Base-by-base conservation (phyloP, 2,329 filamentous ascomycete genomes). In the Rhynchosporium graminicola region DNA sequence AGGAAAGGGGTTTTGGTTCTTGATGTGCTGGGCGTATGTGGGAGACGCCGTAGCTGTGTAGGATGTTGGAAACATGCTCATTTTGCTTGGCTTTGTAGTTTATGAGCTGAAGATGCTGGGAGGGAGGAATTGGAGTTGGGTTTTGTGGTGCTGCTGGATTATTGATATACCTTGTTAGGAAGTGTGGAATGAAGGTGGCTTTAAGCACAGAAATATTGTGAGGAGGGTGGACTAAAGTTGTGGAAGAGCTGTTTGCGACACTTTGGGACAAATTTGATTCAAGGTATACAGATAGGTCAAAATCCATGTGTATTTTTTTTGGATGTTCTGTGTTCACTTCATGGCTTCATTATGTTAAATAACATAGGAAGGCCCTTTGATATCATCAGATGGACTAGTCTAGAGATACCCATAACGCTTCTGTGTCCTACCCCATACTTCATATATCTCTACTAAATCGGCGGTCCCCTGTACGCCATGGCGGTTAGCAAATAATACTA, bases 401-500 rank as follows among this genome's bases (percentile, higher is more conserved):
- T 12, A 40, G 36, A 40, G 1, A 40, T 12, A 40, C 2, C 12
- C 36, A 7, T 40, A 12, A 40, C 36, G 36, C 7, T 7, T 40
- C 6, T 40, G 2, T 40, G 7, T 12, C 36, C 12, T 12, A 40
- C 36, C 36, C 12, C 36, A 12, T 40, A 40, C 6, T 40, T 40
- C 36, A 40, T 40, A 40, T 7, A 40, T 2, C 31, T 9, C 31
- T 13, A 47, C 36, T 51, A 73, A 38, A 74, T 66, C 9, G 69
- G 66, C 29, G 68, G 55, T 13, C 73, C 73, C 20, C 68, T 67
- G 42, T 83, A 20, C 20, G 20, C 20, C 1, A 20, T 20, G 1
- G 20, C 20, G 20, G 20, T 20, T 20, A 20, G 20, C 20, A 20
- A 20, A 20, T 20, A 20, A 20, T 20, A 20, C 20, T 20, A 20